A percentile compares a stretch with the other conserved stretches of the same genome.
Conservation (phyloP, 1,139 yeast genomes). For the Debaryomyces subglobosus region DNA sequence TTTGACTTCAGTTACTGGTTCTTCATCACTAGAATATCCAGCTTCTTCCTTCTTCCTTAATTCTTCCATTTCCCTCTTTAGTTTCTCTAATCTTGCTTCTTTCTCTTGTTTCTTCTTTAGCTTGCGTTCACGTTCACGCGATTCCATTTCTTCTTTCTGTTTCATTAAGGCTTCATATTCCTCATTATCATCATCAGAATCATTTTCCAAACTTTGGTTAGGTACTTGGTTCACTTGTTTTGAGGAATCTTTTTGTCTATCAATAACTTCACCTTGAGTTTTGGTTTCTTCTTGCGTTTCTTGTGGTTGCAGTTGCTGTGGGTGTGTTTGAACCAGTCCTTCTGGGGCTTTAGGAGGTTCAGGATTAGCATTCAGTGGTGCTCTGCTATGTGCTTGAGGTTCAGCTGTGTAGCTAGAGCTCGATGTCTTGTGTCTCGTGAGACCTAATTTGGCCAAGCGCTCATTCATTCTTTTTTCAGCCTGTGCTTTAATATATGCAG, state of each 20-base stretch:
- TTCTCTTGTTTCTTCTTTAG: conserved; percentile 52
- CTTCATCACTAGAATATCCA: conserved; percentile 38
- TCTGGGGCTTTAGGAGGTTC: conserved; percentile 9
- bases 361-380: not conserved
- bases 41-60: conserved; percentile 35
- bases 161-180: conserved; percentile 50
- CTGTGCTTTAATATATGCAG: conserved; percentile 85
- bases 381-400: not conserved
- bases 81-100: conserved; percentile 61
- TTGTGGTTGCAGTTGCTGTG: not conserved
- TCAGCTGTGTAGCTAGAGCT: not conserved
- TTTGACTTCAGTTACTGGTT: conserved; percentile 30
- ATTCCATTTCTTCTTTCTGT: conserved; percentile 53
- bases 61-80: conserved; percentile 66
- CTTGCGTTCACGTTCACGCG: conserved; percentile 50
- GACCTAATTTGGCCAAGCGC: conserved; percentile 83
- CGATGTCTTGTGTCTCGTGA: conserved; percentile 42
- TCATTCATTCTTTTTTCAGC: conserved; percentile 92
- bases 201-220: conserved; percentile 12
- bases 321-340: not conserved
- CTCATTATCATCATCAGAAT: conserved; percentile 47
- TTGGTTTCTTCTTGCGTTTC: conserved; percentile 1
- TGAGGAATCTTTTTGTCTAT: not conserved
- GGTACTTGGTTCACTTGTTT: not conserved
- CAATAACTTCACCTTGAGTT: conserved; percentile 5